These are phyloP conservation scores for Salicornia ramosissima DNA, from an alignment of 148 eudicot species.

Conservation along the genomic window DNA sequence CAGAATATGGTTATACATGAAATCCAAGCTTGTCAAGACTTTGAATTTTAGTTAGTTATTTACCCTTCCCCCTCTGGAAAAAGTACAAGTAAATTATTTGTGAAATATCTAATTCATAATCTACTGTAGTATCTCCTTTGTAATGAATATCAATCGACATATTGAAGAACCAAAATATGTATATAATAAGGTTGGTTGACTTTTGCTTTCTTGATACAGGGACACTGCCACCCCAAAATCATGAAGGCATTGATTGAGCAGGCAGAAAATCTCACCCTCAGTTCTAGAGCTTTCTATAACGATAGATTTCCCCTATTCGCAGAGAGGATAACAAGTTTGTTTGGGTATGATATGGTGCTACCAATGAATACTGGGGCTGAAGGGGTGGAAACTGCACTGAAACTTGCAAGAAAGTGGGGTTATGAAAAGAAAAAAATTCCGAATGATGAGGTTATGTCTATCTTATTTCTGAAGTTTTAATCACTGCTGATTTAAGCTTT, in stretches of 20 bases:
- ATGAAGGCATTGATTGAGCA: conserved; percentile 74
- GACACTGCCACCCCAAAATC: conserved; percentile 95
- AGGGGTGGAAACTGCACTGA: conserved; percentile 96
- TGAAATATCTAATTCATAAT: not conserved
- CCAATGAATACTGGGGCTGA: conserved; percentile 99
- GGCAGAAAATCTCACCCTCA: conserved; percentile 77
- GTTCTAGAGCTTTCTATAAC: conserved; percentile 96
- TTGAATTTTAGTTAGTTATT: not conserved
- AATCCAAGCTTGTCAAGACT: not conserved
- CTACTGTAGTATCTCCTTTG: not conserved
- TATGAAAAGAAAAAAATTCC: conserved; percentile 87
- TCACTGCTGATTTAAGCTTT: not conserved
- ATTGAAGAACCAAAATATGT: not conserved
- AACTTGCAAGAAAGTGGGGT: conserved; percentile 97
- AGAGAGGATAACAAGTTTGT: conserved; percentile 67
- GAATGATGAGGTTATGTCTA: conserved; percentile 56
- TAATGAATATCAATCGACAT: not conserved
- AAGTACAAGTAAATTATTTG: not conserved
- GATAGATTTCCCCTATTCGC: conserved; percentile 84
- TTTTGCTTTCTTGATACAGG: conserved; percentile 44
- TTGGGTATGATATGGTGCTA: conserved; percentile 96
- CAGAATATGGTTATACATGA: not conserved
- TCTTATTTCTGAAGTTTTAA: not conserved
- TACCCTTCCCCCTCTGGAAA: not conserved
- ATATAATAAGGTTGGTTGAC: conserved; percentile 4